phyloP scores from a whole-genome alignment of 2,329 filamentous ascomycete species.

The Tolypocladium guangdongense region DNA sequence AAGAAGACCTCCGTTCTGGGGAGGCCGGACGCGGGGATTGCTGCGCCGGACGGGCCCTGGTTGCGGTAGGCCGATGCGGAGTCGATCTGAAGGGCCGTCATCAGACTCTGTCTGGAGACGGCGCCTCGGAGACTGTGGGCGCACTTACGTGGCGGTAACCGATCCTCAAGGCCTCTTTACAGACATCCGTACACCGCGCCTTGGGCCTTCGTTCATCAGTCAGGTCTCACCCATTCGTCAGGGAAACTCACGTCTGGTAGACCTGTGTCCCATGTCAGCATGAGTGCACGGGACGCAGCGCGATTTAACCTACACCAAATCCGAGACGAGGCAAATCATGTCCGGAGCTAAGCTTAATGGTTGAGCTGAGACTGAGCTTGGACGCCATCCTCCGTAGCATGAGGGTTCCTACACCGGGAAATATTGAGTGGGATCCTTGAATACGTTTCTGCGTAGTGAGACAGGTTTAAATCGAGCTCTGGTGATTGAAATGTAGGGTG shows the following conservation, averaged over 20 bases:
- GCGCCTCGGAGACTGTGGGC: background rate
- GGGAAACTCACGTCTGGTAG: conserved; percentile 37
- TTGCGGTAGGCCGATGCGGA: conserved; percentile 42
- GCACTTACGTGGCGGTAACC: conserved; percentile 42
- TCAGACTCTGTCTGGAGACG: background rate
- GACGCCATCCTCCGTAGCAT: conserved; percentile 31
- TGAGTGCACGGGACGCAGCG: background rate
- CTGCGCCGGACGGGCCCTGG: conserved; percentile 35
- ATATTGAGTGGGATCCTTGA: conserved; percentile 2
- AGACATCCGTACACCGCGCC: conserved; percentile 22
- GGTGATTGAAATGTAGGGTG: background rate
- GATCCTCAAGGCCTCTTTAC: conserved; percentile 33
- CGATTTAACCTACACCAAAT: conserved; percentile 35
- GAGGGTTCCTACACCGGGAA: background rate
- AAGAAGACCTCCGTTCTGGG: conserved; percentile 41
- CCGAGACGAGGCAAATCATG: conserved; percentile 41
- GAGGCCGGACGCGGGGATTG: conserved; percentile 29
- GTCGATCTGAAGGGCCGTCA: conserved; percentile 31
- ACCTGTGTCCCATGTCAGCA: conserved; percentile 24
- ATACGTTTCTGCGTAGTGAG: background rate
- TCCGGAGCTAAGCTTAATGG: conserved; percentile 43
- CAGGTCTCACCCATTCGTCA: background rate
- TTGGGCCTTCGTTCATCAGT: conserved; percentile 12
- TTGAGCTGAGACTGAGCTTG: conserved; percentile 33
- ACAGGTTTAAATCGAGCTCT: background rate